Evolutionary conservation across 306 rosid genomes (phyloP).

Genomic region (Gastrolobium villosum): DNA sequence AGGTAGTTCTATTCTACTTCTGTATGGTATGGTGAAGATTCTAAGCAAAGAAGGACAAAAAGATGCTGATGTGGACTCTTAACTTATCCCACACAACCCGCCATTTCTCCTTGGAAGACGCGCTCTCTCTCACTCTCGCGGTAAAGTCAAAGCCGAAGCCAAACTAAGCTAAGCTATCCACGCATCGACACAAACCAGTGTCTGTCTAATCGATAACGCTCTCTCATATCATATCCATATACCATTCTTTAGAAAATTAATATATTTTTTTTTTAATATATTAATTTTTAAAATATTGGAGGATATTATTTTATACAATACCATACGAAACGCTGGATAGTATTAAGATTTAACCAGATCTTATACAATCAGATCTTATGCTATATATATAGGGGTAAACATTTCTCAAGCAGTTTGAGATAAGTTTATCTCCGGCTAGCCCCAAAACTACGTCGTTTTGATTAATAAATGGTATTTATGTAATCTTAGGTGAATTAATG

Average conservation of each 20-base stretch:
- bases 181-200: neutral
- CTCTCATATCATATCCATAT: neutral
- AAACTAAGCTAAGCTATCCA: neutral
- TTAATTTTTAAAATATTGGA: too few species aligned
- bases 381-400: too few species aligned
- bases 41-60: constrained; percentile 31
- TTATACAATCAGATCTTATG: too few species aligned
- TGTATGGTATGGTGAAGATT: constrained; percentile 40
- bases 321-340: too few species aligned
- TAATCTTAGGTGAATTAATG: too few species aligned
- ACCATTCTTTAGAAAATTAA: neutral
- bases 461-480: too few species aligned
- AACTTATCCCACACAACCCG: neutral
- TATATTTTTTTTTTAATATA: neutral
- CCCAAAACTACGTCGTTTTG: too few species aligned
- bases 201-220: neutral
- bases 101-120: constrained; percentile 44
- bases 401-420: too few species aligned
- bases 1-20: neutral
- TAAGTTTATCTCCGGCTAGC: too few species aligned
- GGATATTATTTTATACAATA: too few species aligned
- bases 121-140: constrained; percentile 47
- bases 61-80: constrained; percentile 55
- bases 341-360: too few species aligned
- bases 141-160: constrained; percentile 59